Evolutionary conservation across 192 early-diverging fungal species (phyloP).

Genomic region (Backusella liffmaniae): DNA sequence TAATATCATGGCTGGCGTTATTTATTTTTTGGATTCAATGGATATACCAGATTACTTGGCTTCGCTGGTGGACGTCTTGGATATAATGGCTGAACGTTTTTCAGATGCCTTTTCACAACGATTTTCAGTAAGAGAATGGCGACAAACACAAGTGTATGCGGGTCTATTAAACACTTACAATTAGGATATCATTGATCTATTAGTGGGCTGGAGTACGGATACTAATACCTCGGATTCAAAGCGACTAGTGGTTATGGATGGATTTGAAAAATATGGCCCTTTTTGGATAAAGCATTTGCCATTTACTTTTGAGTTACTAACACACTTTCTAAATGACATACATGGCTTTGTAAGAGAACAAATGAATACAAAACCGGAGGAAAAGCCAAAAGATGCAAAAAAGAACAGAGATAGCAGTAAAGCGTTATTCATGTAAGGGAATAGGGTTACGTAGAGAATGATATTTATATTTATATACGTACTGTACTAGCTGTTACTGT

Average conservation of each 20-base stretch:
- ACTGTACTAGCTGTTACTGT: constrained; percentile 33
- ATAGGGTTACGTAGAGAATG: background rate
- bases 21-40: constrained; percentile 27
- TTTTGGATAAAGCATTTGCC: constrained; percentile 47
- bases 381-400: background rate
- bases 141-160: background rate
- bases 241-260: constrained; percentile 30
- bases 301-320: constrained; percentile 51
- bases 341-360: constrained; percentile 18
- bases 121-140: constrained; percentile 14
- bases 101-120: constrained; percentile 7
- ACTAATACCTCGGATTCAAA: constrained; percentile 38
- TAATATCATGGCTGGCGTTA: constrained; percentile 17
- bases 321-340: constrained; percentile 55
- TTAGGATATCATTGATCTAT: constrained; percentile 60
- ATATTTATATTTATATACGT: background rate
- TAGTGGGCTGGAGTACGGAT: constrained; percentile 73
- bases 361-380: background rate
- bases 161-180: background rate
- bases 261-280: constrained; percentile 39
- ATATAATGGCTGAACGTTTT: constrained; percentile 2
- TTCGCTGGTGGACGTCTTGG: constrained; percentile 3
- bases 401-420: constrained; percentile 5
- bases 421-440: constrained; percentile 21
- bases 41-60: constrained; percentile 23